Percentiles rank a stretch among this genome's conserved stretches.
Conservation (phyloP, 192 early-diverging fungal genomes). For the Coemansia sp. region DNA sequence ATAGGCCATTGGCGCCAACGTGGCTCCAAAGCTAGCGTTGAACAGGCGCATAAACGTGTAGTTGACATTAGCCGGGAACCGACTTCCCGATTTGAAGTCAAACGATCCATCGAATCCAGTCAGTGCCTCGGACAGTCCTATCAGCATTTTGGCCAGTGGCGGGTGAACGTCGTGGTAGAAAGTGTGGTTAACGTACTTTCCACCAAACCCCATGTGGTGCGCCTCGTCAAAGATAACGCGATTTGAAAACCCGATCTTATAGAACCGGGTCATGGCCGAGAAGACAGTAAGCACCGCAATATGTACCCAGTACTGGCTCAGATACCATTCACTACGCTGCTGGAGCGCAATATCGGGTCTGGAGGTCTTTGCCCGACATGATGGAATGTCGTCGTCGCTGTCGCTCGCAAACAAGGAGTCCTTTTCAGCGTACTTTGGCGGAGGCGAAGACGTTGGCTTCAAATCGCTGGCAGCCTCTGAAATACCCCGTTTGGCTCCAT, state of each 20-base stretch:
- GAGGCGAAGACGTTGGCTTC: not conserved
- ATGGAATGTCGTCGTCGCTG: not conserved
- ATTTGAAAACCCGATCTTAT: conserved; percentile 25
- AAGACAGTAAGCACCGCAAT: conserved; percentile 25
- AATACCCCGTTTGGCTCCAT: not conserved
- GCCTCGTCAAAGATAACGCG: conserved; percentile 78
- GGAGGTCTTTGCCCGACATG: not conserved
- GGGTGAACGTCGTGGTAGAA: conserved; percentile 99
- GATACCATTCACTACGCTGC: not conserved
- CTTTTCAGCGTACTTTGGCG: not conserved
- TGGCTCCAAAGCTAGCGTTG: conserved; percentile 83
- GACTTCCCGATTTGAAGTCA: conserved; percentile 72
- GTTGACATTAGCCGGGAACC: conserved; percentile 78
- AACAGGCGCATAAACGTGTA: conserved; percentile 89
- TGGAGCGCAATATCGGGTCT: not conserved
- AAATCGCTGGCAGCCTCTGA: not conserved
- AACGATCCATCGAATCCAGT: conserved; percentile 87
- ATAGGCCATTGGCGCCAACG: conserved; percentile 88
- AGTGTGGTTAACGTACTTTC: conserved; percentile 85
- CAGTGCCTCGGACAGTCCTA: conserved; percentile 79
- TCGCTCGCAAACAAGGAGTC: conserved; percentile 25
- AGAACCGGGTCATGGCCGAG: conserved; percentile 34
- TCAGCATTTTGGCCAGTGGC: conserved; percentile 95
- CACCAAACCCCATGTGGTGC: conserved; percentile 78
- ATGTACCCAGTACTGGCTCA: not conserved